phyloP scores from a whole-genome alignment of 108 stramenopile genomes.

The Conticribra guillardii region DNA sequence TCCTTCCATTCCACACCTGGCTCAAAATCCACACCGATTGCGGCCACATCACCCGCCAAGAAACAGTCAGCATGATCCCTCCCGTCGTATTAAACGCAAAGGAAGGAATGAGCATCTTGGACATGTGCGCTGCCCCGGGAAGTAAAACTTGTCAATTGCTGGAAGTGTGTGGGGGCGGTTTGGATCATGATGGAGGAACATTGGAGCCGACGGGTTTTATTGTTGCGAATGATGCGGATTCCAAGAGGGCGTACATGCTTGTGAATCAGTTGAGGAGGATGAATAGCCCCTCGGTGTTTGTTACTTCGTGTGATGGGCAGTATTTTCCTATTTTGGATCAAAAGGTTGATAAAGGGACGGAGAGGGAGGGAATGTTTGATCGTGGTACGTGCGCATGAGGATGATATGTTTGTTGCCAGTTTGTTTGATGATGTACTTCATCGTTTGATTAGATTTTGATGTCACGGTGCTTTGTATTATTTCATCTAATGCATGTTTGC shows the following conservation, averaged over 20 bases:
- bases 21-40: slow-evolving; percentile 82
- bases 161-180: slow-evolving; percentile 69
- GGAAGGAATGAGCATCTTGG: slow-evolving; percentile 84
- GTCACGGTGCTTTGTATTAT: too few relatives aligned
- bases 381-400: slow-evolving; percentile 39
- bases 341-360: slow-evolving; percentile 43
- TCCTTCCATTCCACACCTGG: slow-evolving; percentile 72
- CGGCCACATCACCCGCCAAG: slow-evolving; percentile 95
- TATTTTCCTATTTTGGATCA: slow-evolving; percentile 77
- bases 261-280: slow-evolving; percentile 91
- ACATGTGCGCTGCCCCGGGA: slow-evolving; percentile 99
- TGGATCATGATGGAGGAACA: slow-evolving; percentile 13
- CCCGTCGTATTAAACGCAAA: slow-evolving; percentile 90
- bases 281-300: slow-evolving; percentile 84
- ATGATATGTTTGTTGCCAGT: background rate
- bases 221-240: slow-evolving; percentile 96
- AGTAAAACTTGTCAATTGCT: slow-evolving; percentile 97
- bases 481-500: too few relatives aligned
- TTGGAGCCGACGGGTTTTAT: slow-evolving; percentile 78
- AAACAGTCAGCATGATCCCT: slow-evolving; percentile 98
- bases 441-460: too few relatives aligned
- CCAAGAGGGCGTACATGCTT: slow-evolving; percentile 97
- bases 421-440: too few relatives aligned
- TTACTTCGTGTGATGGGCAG: slow-evolving; percentile 92
- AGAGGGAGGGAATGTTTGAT: slow-evolving; percentile 87